phyloP scores from a whole-genome alignment of 345 rosid genomes.

The Boechera stricta region DNA sequence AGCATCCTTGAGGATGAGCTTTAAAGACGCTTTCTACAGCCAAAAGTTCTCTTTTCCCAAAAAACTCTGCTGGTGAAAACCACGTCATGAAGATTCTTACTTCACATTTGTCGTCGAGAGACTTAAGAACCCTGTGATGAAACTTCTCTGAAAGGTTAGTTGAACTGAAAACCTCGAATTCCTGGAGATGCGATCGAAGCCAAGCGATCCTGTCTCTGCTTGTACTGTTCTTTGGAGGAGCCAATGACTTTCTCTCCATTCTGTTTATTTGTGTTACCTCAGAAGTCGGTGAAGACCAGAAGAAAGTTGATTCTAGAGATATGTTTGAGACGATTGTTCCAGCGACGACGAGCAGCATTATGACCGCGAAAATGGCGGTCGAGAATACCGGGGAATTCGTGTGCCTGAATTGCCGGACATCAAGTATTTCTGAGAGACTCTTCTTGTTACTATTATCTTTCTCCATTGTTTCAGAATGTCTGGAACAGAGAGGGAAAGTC shows the following conservation, averaged over 20 bases:
- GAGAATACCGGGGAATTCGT: constrained; percentile 44
- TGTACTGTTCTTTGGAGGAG: constrained; percentile 55
- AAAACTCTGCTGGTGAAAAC: constrained; percentile 64
- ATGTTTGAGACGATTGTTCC: constrained; percentile 44
- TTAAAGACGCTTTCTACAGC: constrained; percentile 69
- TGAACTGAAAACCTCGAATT: constrained; percentile 60
- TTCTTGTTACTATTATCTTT: constrained; percentile 38
- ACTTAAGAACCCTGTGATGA: constrained; percentile 55
- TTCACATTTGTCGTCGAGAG: constrained; percentile 58
- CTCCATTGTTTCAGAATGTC: constrained; percentile 39
- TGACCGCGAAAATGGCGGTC: constrained; percentile 41
- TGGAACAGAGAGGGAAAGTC: constrained; percentile 35
- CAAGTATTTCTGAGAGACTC: constrained; percentile 23
- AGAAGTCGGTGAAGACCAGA: constrained; percentile 15
- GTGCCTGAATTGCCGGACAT: constrained; percentile 29
- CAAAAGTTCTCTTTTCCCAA: constrained; percentile 62
- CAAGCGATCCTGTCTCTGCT: constrained; percentile 56
- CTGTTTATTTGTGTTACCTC: constrained; percentile 38
- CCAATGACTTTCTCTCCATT: constrained; percentile 46
- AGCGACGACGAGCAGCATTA: constrained; percentile 50
- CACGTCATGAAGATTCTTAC: constrained; percentile 82
- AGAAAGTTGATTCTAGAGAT: constrained; percentile 32
- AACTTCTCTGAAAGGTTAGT: constrained; percentile 53
- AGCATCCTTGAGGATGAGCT: constrained; percentile 65
- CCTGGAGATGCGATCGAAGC: constrained; percentile 53